Evolutionary conservation across 179 eudicot genomes (phyloP).

Genomic region (Silene noctiflora): DNA sequence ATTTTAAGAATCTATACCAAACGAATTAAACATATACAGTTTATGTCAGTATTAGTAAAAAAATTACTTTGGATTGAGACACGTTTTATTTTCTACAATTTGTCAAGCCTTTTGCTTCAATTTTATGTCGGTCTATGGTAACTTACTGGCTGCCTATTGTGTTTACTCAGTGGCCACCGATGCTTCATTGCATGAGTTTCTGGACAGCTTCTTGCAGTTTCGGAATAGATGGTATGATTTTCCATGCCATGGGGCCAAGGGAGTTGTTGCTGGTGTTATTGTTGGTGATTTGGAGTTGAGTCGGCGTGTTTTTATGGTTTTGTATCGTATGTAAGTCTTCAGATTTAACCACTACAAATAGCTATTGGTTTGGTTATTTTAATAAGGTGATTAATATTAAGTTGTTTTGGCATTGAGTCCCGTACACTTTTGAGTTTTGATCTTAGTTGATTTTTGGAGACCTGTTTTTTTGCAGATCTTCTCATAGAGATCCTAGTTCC

Average conservation of each 20-base stretch:
- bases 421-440: neutral
- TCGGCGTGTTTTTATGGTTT: conserved; percentile 82
- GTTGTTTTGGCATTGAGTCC: neutral
- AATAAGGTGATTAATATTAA: neutral
- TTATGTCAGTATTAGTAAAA: neutral
- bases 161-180: conserved; percentile 67
- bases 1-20: neutral
- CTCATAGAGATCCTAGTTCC: conserved; percentile 83
- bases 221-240: conserved; percentile 96
- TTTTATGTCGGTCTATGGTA: neutral
- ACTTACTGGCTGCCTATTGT: conserved; percentile 6
- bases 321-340: conserved; percentile 78
- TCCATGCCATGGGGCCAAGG: conserved; percentile 78
- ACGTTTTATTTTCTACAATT: too few species aligned
- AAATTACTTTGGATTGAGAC: neutral
- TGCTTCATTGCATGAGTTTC: conserved; percentile 64
- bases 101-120: neutral
- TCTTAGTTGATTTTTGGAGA: conserved; percentile 4
- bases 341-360: neutral
- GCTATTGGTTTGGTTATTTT: neutral
- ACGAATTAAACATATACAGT: neutral
- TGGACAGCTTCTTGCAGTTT: conserved; percentile 82
- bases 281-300: conserved; percentile 89
- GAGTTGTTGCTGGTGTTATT: conserved; percentile 86
- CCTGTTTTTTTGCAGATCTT: conserved; percentile 53